These are phyloP conservation scores for Spathaspora girioi DNA, from an alignment of 805 yeast species.

Conservation along the genomic window DNA sequence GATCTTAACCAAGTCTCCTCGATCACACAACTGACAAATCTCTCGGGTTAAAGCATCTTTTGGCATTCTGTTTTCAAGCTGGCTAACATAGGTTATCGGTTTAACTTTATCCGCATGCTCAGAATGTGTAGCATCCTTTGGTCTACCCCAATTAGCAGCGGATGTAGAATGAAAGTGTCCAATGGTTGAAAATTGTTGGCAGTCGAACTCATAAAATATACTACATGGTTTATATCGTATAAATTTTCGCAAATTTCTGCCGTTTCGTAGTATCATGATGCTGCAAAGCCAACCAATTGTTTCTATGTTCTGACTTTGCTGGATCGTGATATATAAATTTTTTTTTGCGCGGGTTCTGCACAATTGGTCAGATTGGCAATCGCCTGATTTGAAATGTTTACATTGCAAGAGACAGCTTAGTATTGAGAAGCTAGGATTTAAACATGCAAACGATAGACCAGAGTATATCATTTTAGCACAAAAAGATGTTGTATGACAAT, in stretches of 20 bases:
- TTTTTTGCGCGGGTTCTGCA: background rate
- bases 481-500: no score
- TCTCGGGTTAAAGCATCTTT: background rate
- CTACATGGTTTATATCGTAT: background rate
- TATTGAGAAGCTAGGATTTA: no score
- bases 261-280: background rate
- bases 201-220: background rate
- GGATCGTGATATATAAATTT: background rate
- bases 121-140: background rate
- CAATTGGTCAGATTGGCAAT: background rate
- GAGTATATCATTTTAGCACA: no score
- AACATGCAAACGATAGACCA: background rate
- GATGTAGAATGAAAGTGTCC: background rate
- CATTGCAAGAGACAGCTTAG: no score
- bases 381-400: background rate
- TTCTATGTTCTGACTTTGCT: background rate
- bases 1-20: background rate
- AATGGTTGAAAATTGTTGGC: background rate
- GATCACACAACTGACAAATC: background rate
- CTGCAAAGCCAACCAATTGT: background rate
- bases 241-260: background rate
- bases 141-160: background rate
- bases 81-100: background rate
- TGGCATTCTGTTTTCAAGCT: background rate
- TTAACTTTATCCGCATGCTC: background rate